These are phyloP conservation scores for Oxyria digyna DNA, from an alignment of 148 eudicot genomes.

Conservation along the genomic window DNA sequence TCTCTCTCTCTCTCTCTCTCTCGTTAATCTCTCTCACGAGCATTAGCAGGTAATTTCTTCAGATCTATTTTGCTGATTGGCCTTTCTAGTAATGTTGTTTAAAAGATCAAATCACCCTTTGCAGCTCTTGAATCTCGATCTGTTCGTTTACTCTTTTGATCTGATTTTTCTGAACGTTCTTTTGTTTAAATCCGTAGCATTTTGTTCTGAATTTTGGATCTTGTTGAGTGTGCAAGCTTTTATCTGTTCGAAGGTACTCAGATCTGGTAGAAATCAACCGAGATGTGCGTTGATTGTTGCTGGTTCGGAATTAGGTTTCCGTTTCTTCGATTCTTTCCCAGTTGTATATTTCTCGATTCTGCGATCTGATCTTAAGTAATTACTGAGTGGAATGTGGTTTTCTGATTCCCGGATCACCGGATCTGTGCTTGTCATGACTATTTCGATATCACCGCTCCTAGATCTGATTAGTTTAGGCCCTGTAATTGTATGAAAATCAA, in stretches of 20 bases:
- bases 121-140: background rate
- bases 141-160: background rate
- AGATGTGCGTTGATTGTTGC: background rate
- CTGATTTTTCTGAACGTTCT: background rate
- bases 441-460: constrained; percentile 1
- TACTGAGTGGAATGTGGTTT: background rate
- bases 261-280: background rate
- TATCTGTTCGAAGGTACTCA: background rate
- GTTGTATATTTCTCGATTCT: background rate
- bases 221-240: background rate
- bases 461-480: constrained; percentile 14
- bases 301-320: background rate
- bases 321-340: background rate
- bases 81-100: background rate
- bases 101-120: background rate
- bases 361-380: background rate
- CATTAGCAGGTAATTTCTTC: background rate
- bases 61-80: background rate
- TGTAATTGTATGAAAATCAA: background rate
- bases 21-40: background rate
- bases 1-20: background rate
- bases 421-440: constrained; percentile 12
- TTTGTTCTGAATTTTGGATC: background rate
- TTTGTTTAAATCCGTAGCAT: background rate
- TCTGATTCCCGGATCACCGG: constrained; percentile 11